Percentiles rank a stretch among this genome's conserved stretches.
Conservation (phyloP, 176 grass and related monocot genomes). For the Ensete glaucum region DNA sequence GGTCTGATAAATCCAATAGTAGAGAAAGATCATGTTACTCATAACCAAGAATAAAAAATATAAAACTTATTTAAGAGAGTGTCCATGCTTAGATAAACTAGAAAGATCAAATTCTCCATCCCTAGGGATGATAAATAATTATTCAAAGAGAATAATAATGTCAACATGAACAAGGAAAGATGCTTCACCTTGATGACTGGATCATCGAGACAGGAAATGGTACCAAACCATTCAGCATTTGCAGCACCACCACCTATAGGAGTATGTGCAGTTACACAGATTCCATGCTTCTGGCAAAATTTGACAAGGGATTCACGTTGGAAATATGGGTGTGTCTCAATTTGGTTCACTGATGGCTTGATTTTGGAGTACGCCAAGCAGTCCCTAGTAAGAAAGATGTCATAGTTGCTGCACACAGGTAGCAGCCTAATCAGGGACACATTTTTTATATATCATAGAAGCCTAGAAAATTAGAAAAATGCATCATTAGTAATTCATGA, state of each 20-base stretch:
- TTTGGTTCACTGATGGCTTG: constrained; percentile 90
- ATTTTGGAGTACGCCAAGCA: constrained; percentile 81
- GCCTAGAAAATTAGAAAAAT: background rate
- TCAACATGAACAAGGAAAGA: background rate
- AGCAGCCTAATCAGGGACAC: background rate
- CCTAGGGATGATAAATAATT: background rate
- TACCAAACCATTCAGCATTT: constrained; percentile 72
- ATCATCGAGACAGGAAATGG: constrained; percentile 76
- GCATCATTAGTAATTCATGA: background rate
- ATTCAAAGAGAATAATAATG: background rate
- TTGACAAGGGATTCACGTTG: constrained; percentile 84
- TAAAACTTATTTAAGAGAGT: no score
- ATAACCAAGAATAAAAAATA: background rate
- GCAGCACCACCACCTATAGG: constrained; percentile 71
- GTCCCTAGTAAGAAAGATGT: constrained; percentile 88
- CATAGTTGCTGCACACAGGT: constrained; percentile 75
- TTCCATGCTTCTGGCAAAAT: constrained; percentile 93
- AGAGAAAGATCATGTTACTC: constrained; percentile 1
- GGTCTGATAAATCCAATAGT: constrained; percentile 22
- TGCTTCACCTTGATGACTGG: constrained; percentile 60
- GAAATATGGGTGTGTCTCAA: constrained; percentile 83
- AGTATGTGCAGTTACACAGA: constrained; percentile 78
- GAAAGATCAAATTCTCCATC: background rate
- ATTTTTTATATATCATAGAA: background rate
- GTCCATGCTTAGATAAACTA: background rate